Percentiles rank a stretch among this genome's conserved stretches.
phyloP scores from a whole-genome alignment of 148 eudicot genomes.

The Euryodendron excelsum region DNA sequence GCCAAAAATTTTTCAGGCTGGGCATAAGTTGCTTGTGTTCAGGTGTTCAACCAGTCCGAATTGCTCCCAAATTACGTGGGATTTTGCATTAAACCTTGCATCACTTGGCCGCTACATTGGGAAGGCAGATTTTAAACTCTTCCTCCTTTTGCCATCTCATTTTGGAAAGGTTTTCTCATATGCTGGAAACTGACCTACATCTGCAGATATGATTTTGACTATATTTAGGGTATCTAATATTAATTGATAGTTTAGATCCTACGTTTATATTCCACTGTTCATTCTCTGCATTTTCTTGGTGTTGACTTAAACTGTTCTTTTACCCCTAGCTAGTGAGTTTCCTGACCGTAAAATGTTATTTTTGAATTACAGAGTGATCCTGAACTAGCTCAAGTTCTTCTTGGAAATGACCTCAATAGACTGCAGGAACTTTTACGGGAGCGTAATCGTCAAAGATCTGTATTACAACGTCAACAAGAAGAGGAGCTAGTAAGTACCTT shows the following conservation, averaged over 20 bases:
- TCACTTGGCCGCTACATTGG: too few relatives aligned
- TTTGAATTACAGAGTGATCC: conserved; percentile 72
- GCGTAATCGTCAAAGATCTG: conserved; percentile 74
- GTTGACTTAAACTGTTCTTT: not conserved
- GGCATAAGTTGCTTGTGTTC: too few relatives aligned
- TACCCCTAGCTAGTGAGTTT: conserved; percentile 1
- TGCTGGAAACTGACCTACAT: too few relatives aligned
- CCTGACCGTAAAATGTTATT: conserved; percentile 2
- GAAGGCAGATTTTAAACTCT: too few relatives aligned
- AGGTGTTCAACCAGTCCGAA: too few relatives aligned
- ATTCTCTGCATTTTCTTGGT: not conserved
- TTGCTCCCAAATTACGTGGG: too few relatives aligned
- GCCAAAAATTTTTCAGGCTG: too few relatives aligned
- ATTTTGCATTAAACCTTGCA: too few relatives aligned
- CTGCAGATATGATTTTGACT: too few relatives aligned
- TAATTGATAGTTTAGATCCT: not conserved
- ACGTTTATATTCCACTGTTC: not conserved
- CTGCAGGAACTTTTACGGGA: conserved; percentile 71
- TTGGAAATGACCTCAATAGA: conserved; percentile 71
- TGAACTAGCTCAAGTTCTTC: conserved; percentile 78
- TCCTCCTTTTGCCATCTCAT: too few relatives aligned
- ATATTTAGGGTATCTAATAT: not conserved
- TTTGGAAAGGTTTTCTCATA: too few relatives aligned
- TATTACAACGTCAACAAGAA: conserved; percentile 49
- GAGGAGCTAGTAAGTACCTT: conserved; percentile 66